Conservation (phyloP, 768 basidiomycete species). For the Rickenella mellea region DNA sequence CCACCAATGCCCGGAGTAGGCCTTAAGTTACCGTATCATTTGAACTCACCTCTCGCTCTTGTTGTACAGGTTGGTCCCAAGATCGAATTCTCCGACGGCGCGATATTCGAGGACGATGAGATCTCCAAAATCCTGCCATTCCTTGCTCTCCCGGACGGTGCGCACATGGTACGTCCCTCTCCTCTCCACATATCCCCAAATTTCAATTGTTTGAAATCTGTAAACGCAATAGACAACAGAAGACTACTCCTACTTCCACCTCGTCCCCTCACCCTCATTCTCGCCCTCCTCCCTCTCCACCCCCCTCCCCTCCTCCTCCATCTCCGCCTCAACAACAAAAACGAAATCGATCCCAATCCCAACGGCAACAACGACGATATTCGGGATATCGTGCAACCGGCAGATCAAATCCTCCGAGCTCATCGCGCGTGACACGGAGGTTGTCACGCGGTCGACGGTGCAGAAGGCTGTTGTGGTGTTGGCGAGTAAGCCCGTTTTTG, state of each 20-base stretch:
- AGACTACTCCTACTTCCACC: slow-evolving; percentile 95
- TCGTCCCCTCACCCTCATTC: too few relatives aligned
- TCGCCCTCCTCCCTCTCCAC: too few relatives aligned
- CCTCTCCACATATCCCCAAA: slow-evolving; percentile 1
- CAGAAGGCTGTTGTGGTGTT: slow-evolving; percentile 97
- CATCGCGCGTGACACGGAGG: slow-evolving; percentile 59
- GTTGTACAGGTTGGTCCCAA: slow-evolving; percentile 91
- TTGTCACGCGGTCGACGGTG: slow-evolving; percentile 91
- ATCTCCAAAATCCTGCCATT: slow-evolving; percentile 83
- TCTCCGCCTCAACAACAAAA: slow-evolving; percentile 52
- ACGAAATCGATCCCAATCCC: too few relatives aligned
- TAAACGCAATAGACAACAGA: slow-evolving; percentile 55
- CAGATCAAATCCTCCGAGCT: slow-evolving; percentile 80
- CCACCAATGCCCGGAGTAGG: not conserved
- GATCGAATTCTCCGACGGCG: slow-evolving; percentile 76
- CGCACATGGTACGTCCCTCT: slow-evolving; percentile 64
- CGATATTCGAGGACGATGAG: slow-evolving; percentile 79
- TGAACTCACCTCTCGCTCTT: not conserved
- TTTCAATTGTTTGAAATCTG: slow-evolving; percentile 6
- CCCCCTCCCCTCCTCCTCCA: too few relatives aligned
- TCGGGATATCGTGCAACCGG: slow-evolving; percentile 98
- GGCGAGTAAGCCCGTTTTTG: slow-evolving; percentile 84
- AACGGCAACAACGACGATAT: slow-evolving; percentile 82
- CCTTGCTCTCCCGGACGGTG: slow-evolving; percentile 93
- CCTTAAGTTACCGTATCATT: too few relatives aligned